Conservation (phyloP, 352 stramenopile genomes). For the Globisporangium apiculatum region DNA sequence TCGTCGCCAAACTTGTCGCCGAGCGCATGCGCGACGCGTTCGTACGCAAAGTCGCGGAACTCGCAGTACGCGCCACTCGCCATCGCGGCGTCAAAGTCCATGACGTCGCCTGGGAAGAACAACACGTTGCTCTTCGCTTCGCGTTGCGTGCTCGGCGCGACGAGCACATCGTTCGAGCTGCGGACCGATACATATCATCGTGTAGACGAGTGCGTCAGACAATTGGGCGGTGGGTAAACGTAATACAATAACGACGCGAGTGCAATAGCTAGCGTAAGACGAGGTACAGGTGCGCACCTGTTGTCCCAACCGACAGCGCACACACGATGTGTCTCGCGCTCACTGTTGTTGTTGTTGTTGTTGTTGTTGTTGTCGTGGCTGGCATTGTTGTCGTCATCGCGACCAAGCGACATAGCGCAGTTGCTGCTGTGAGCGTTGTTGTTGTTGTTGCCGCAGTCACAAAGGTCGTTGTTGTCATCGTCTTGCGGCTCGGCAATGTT, state of each 20-base stretch:
- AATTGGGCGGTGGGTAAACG: no score
- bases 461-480: background rate
- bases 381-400: background rate
- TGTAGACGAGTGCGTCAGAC: background rate
- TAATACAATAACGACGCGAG: background rate
- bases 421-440: background rate
- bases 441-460: background rate
- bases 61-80: constrained; percentile 23
- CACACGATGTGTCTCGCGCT: constrained; percentile 17
- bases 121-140: constrained; percentile 37
- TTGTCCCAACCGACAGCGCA: constrained; percentile 22
- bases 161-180: constrained; percentile 46
- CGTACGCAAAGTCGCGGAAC: constrained; percentile 54
- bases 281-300: constrained; percentile 13
- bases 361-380: background rate
- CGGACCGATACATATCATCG: constrained; percentile 1
- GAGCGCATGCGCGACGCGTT: constrained; percentile 33
- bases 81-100: constrained; percentile 47
- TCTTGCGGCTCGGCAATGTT: background rate
- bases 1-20: constrained; percentile 40
- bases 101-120: constrained; percentile 64
- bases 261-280: background rate
- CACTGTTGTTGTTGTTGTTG: constrained; percentile 2
- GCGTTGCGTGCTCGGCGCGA: constrained; percentile 18
- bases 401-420: background rate